phyloP scores from a whole-genome alignment of 2,329 filamentous ascomycete genomes.

The Penicillium thymicola region DNA sequence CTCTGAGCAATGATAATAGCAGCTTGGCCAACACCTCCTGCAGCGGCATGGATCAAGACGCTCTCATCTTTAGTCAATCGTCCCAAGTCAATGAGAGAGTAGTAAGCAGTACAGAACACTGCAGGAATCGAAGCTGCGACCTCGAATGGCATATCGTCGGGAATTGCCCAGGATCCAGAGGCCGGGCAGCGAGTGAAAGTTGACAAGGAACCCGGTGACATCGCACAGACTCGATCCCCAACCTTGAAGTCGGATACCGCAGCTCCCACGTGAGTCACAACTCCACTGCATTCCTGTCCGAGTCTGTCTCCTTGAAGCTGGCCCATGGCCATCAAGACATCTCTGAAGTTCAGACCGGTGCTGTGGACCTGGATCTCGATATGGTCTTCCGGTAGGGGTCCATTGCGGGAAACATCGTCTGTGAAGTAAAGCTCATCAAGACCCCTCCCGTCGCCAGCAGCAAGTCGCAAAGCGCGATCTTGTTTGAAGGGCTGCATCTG shows the following conservation, averaged over 20 bases:
- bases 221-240: slow-evolving; percentile 45
- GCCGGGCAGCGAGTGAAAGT: slow-evolving; percentile 33
- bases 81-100: slow-evolving; percentile 27
- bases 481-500: slow-evolving; percentile 25
- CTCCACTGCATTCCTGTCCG: slow-evolving; percentile 43
- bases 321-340: slow-evolving; percentile 45
- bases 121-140: slow-evolving; percentile 29
- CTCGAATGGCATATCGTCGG: slow-evolving; percentile 24
- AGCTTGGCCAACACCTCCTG: slow-evolving; percentile 27
- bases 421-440: slow-evolving; percentile 28
- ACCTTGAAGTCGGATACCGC: slow-evolving; percentile 28
- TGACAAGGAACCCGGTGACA: slow-evolving; percentile 28
- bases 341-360: slow-evolving; percentile 34
- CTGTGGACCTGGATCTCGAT: slow-evolving; percentile 23
- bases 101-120: slow-evolving; percentile 26
- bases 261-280: slow-evolving; percentile 31
- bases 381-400: slow-evolving; percentile 14
- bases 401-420: slow-evolving; percentile 16
- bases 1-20: slow-evolving; percentile 24
- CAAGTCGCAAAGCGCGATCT: slow-evolving; percentile 20
- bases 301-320: slow-evolving; percentile 29
- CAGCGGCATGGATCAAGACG: slow-evolving; percentile 26
- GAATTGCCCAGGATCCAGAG: slow-evolving; percentile 32
- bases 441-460: slow-evolving; percentile 14
- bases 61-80: slow-evolving; percentile 20